Evolutionary conservation across 352 stramenopile genomes (phyloP), one percentile per base, ranked within the genome.

Genomic region (Pythium monospermum): DNA sequence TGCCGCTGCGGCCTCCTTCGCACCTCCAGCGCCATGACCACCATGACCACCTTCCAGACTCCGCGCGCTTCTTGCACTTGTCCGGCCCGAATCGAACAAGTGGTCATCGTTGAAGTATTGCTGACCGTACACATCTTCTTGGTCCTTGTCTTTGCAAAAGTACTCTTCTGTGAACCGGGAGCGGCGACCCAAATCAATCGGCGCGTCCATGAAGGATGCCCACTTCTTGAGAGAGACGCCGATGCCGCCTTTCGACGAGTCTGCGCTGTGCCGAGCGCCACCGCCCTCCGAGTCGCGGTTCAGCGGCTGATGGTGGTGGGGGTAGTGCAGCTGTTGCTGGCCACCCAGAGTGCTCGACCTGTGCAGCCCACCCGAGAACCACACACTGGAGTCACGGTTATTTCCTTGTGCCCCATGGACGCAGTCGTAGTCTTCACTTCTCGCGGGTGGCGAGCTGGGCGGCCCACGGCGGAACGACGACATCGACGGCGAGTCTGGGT

Each of bases 161-260:
- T 90, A 90, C 41, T 91, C 81, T 19, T 78, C 76, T 15, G 72
- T 84, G 55, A 91, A 91, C 49, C 76, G 73, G 0, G 80, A 91
- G n/a, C 78, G 80, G 27, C 80, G 74, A 0, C 76, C 69, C 10
- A 87, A 80, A 41, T 89, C 77, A n/a, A 82, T 38, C 32, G 52
- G 52, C 11, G 73, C 54, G 21, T 89, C 77, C 72, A 87, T 77
- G 25, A 71, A 70, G 4, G 76, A 87, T 33, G 84, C 81, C 79
- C 79, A 91, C 32, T 81, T 78, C 49, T 79, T 82, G n/a, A 91
- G 57, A 13, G 75, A 85, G 37, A 69, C 64, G 2, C 73, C 63
- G 32, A 91, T 71, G 19, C 71, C 64, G 27, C 60, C 69, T 40
- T 73, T 65, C 27, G 50, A 47, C 19, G 77, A 81, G 30, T 90